Evolutionary conservation across 1,284 basidiomycete genomes (phyloP).

Genomic region (Filobasidium uniguttulatum): DNA sequence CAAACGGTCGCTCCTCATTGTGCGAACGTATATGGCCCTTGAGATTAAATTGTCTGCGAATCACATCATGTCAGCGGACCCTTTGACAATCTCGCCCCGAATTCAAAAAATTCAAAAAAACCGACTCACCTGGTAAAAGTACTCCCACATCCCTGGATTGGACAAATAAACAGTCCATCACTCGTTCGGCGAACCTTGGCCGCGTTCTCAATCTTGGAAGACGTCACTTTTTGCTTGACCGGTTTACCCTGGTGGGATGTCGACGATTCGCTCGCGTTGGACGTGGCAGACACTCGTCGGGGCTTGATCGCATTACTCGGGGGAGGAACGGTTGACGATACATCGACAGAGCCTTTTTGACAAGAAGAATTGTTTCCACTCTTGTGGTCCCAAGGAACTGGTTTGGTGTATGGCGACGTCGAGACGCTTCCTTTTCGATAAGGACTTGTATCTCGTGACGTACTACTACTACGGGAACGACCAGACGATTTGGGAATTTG

Average conservation of each 20-base stretch:
- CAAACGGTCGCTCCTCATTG: constrained; percentile 85
- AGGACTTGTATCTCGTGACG: constrained; percentile 2
- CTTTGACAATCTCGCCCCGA: no score
- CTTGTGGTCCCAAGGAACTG: neutral
- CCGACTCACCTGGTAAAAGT: constrained; percentile 77
- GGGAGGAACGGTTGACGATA: neutral
- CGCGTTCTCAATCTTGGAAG: constrained; percentile 82
- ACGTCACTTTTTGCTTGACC: constrained; percentile 84
- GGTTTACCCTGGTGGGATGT: constrained; percentile 40
- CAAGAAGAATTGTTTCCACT: neutral
- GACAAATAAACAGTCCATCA: constrained; percentile 71
- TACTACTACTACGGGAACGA: constrained; percentile 7
- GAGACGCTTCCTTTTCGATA: neutral
- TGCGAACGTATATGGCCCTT: constrained; percentile 88
- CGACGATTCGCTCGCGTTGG: neutral
- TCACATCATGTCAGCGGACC: no score
- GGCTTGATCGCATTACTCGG: neutral
- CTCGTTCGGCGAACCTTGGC: constrained; percentile 77
- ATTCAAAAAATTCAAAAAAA: no score
- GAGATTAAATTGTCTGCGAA: constrained; percentile 38
- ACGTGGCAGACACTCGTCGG: neutral
- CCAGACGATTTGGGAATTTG: neutral
- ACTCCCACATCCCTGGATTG: constrained; percentile 86
- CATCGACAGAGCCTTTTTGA: neutral
- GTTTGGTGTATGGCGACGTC: neutral